Base-by-base conservation (phyloP, 2,329 filamentous ascomycete species). In the Monilinia vaccinii-corymbosi region DNA sequence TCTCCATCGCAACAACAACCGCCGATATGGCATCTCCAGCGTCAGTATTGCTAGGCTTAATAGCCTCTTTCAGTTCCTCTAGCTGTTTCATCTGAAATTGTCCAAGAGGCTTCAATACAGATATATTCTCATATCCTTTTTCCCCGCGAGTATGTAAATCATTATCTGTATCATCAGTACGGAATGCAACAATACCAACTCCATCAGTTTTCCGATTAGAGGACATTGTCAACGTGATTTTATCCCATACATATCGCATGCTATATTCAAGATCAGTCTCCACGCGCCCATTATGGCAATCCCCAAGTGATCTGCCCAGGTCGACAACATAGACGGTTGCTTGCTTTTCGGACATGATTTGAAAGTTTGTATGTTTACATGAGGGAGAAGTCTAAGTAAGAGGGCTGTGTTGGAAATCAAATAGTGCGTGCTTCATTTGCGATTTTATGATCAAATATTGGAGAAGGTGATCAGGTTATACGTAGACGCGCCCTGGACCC, bases 231-330 rank as follows among this genome's bases (percentile, higher is more conserved):
- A 82, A 83, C 6, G 86, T 87, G 66, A 95, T 88, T 72, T 89
- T 94, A 78, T 97, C 93, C 92, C 93, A 99, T 53, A 97, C 82
- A 75, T 96, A 99, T 63, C 84, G 84, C 84, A 97, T 86, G 51
- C 85, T 83, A 84, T 87, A 99, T 62, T 97, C 90, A 21, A 99
- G 81, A 72, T 97, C 88, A 3, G 87, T 87, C 72, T 93, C 83
- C 23, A 77, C 72, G 66, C 94, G 85, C 31, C 87, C 90, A 75
- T 83, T 80, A 67, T 84, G 82, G 67, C 78, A 81, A 71, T 88
- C 78, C 61, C 80, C 87, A 89, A 96, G 97, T n/a, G 92, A 89
- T 69, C 77, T 79, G 61, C 91, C 92, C 28, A 97, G 78, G 75
- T 99, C 94, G 62, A 99, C 76, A 67, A 99, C 87, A 73, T 94